Evolutionary conservation across 805 yeast genomes (phyloP).

Genomic region (Sugiyamaella mastotermitis): DNA sequence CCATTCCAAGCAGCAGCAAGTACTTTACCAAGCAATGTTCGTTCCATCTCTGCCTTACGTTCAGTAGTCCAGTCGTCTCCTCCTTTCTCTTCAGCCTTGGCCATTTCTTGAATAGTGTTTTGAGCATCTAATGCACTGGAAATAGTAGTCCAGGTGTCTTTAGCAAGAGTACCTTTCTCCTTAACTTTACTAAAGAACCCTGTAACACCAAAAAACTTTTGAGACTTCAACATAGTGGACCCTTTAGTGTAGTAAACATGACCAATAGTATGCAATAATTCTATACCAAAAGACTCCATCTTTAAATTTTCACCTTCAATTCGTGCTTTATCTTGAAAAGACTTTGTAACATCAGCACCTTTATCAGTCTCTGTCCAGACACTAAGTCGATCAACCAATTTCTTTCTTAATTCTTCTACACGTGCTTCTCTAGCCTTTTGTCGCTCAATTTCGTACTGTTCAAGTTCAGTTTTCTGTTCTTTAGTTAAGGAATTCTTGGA

Average conservation of each 20-base stretch:
- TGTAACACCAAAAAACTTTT: conserved; percentile 65
- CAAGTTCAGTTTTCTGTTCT: conserved; percentile 46
- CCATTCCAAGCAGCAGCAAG: conserved; percentile 95
- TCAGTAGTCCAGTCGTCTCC: conserved; percentile 50
- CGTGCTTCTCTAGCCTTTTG: conserved; percentile 57
- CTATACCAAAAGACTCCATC: conserved; percentile 92
- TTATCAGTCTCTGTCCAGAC: conserved; percentile 57
- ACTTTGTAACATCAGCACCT: conserved; percentile 52
- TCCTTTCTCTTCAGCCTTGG: conserved; percentile 60
- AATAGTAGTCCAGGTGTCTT: conserved; percentile 76
- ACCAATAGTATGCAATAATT: conserved; percentile 75
- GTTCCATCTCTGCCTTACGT: conserved; percentile 71
- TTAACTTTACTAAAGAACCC: conserved; percentile 76
- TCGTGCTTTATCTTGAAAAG: conserved; percentile 59
- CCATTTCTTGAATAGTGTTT: conserved; percentile 64
- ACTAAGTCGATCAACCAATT: conserved; percentile 49
- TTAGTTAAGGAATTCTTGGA: conserved; percentile 29
- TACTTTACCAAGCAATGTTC: conserved; percentile 78
- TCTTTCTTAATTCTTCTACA: conserved; percentile 54
- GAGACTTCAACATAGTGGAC: conserved; percentile 62
- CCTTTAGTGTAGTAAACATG: conserved; percentile 72
- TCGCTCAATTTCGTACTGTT: conserved; percentile 73
- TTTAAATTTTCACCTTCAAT: conserved; percentile 88
- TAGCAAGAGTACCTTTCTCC: conserved; percentile 77
- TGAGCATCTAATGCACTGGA: conserved; percentile 88